Evolutionary conservation across 768 basidiomycete species (phyloP), one percentile per base, ranked within the genome.

Genomic region (Serendipita sp.): DNA sequence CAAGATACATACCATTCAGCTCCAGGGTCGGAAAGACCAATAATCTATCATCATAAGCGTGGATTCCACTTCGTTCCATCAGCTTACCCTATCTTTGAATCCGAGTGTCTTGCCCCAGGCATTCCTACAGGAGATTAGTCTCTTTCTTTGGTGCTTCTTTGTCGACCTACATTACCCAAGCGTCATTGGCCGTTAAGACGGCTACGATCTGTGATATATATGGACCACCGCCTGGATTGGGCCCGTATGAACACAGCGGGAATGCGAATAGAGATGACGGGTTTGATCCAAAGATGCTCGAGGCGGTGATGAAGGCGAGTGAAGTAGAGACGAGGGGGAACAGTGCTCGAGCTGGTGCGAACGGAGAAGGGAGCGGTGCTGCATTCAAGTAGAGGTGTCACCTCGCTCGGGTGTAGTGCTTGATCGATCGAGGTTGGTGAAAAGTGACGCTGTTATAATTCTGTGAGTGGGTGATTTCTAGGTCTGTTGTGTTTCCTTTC

Each of bases 161-260:
- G 16, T 27, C 55, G 55, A 60, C 55, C 11, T 60, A 60, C 65
- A 78, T 81, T 50, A 88, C 86, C 69, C 87, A 92, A 4, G 79
- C 78, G 71, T 94, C 91, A 72, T 93, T 93, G 64, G 88, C 84
- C 29, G 83, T 76, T 63, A 93, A 74, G 63, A 92, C 80, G 66
- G 83, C 86, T 66, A 90, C 66, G 34, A 40, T 63, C 67, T 67
- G 37, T 23, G 23, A 23, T 23, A 23, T 23, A 11, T 10, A 10
- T 60, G 55, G 55, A 60, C 29, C 55, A 31, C 55, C 55, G 27
- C 55, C 55, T 27, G 29, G 29, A 23, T 31, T 31, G 27, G 29
- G 16, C 8, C 16, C 11, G 31, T 10, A 23, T n/a, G 16, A 36
- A 2, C 16, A 2, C 36, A 10, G 34, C 8, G 36, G 55, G 10